These are phyloP conservation scores for Komagataella kurtzmanii DNA, from an alignment of 805 yeast species.

Conservation along the genomic window DNA sequence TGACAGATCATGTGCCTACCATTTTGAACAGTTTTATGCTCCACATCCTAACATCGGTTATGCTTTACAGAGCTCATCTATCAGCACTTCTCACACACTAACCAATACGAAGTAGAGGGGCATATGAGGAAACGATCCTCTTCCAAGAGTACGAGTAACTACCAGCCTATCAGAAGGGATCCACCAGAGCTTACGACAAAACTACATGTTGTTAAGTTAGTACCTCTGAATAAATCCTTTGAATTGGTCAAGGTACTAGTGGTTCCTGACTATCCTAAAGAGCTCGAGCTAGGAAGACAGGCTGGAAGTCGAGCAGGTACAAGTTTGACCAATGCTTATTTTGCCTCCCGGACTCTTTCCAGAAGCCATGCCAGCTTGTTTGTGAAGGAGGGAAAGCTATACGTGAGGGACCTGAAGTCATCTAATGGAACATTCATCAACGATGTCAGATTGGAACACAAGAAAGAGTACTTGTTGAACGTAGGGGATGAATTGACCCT, in stretches of 20 bases:
- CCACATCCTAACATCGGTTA: background rate
- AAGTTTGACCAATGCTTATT: conserved; percentile 73
- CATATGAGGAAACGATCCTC: conserved; percentile 17
- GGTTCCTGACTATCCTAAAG: conserved; percentile 74
- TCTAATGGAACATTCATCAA: conserved; percentile 94
- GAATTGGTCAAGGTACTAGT: conserved; percentile 56
- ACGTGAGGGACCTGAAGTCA: conserved; percentile 74
- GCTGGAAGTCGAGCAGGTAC: conserved; percentile 49
- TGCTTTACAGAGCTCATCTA: background rate
- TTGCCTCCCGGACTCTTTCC: conserved; percentile 85
- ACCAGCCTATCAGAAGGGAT: conserved; percentile 11
- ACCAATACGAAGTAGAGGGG: background rate
- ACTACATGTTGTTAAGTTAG: conserved; percentile 53
- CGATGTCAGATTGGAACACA: conserved; percentile 50
- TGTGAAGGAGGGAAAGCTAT: conserved; percentile 49
- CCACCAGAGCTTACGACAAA: conserved; percentile 17
- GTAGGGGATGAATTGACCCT: conserved; percentile 84
- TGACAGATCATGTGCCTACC: too few relatives aligned
- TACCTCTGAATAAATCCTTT: conserved; percentile 73
- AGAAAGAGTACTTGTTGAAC: conserved; percentile 49
- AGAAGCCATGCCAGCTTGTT: conserved; percentile 89
- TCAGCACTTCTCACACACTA: background rate
- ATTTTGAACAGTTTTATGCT: too few relatives aligned
- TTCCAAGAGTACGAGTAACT: conserved; percentile 18
- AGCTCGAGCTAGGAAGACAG: conserved; percentile 83